Base-by-base conservation (phyloP, 768 basidiomycete genomes). In the Mycena galericulata region DNA sequence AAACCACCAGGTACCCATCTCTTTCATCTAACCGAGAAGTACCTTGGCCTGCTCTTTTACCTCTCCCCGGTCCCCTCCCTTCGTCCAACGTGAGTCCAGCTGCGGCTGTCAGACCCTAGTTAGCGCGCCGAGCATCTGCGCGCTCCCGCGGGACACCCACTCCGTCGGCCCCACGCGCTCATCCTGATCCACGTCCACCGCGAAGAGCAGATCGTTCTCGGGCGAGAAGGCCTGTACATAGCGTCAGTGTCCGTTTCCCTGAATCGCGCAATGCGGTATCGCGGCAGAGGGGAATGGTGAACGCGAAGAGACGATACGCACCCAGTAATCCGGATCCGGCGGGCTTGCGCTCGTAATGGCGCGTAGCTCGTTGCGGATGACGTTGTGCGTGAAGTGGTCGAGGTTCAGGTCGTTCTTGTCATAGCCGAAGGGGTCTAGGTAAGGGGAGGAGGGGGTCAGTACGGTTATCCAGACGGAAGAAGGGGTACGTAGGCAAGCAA, bases 401-500 rank as follows among this genome's bases (percentile, higher is more conserved):
- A 91, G 82, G 76, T 90, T 89, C 62, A 92, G 82, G 72, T 92
- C 91, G 74, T 92, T 92, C 77, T 89, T 90, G 78, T 92, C 91
- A 72, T 92, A 92, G 57, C 90, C 86, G 72, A 85, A 86, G n/a
- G 85, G 85, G 77, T 86, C 83, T 86, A 40, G 36, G 46, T 1
- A 27, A 38, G 57, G 2, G 4, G 14, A 36, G n/a, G n/a, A 12
- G 26, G 8, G 4, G 24, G 22, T 26, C 6, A 22, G 45, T 46
- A 6, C 7, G 34, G n/a, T 17, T 36, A n/a, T n/a, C 34, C 34
- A 9, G 29, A 10, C 3, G 6, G 24, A 20, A 9, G 17, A n/a
- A 24, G 36, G 43, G 30, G 18, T 15, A 36, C 1, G 36, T 17
- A 6, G 24, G 47, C n/a, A n/a, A n/a, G n/a, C n/a, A n/a, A n/a